phyloP scores from a whole-genome alignment of 2,329 filamentous ascomycete species.

The Escovopsis weberi region DNA sequence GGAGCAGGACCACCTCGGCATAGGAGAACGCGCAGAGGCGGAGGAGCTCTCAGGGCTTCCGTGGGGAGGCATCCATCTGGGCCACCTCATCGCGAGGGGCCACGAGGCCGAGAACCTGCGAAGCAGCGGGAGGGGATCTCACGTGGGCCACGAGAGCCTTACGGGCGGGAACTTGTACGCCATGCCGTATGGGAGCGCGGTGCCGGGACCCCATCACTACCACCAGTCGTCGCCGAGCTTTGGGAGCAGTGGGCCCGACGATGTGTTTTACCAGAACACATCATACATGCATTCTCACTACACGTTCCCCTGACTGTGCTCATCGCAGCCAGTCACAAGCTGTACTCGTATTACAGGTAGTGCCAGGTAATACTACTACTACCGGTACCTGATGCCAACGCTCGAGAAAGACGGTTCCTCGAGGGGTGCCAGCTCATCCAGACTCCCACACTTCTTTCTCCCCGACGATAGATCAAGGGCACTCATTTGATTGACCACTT shows the following conservation, averaged over 20 bases:
- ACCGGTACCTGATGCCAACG: no score
- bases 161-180: slow-evolving; percentile 13
- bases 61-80: slow-evolving; percentile 56
- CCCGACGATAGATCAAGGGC: no score
- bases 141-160: slow-evolving; percentile 20
- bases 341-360: no score
- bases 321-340: no score
- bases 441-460: no score
- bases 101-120: slow-evolving; percentile 33
- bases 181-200: slow-evolving; percentile 9
- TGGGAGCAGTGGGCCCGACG: slow-evolving; percentile 19
- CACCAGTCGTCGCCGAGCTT: slow-evolving; percentile 18
- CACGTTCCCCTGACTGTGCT: no score
- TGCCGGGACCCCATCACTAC: neutral
- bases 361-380: no score
- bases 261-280: slow-evolving; percentile 18
- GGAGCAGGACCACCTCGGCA: no score
- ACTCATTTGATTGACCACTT: no score
- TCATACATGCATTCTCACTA: slow-evolving; percentile 12
- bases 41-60: slow-evolving; percentile 50
- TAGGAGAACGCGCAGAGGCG: slow-evolving; percentile 25
- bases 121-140: slow-evolving; percentile 25
- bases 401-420: no score
- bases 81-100: slow-evolving; percentile 34
- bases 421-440: no score